Conservation (phyloP, 2,329 filamentous ascomycete species). For the Allantophomopsis cytisporea region DNA sequence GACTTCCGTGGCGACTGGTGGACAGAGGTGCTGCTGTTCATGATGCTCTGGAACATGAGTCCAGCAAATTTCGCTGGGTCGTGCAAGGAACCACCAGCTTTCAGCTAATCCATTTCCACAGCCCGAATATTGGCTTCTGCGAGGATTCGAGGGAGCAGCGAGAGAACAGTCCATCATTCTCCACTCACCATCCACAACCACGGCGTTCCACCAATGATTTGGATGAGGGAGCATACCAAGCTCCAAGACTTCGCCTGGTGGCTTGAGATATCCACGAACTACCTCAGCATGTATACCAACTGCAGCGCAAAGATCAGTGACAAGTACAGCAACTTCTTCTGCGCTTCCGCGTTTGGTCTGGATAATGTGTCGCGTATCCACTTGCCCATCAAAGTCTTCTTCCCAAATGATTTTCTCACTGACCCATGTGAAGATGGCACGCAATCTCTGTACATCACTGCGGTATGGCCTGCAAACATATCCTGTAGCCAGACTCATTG, state of each 20-base stretch:
- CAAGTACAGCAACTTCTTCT: conserved; percentile 78
- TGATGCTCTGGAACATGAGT: conserved; percentile 85
- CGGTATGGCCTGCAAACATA: conserved; percentile 91
- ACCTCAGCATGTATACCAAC: conserved; percentile 81
- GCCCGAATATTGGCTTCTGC: conserved; percentile 63
- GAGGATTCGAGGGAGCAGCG: conserved; percentile 81
- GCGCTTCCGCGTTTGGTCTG: conserved; percentile 73
- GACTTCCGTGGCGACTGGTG: conserved; percentile 73
- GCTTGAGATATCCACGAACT: conserved; percentile 81
- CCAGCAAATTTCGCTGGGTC: conserved; percentile 84
- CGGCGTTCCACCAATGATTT: conserved; percentile 97
- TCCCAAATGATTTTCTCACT: conserved; percentile 94
- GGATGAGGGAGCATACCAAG: conserved; percentile 69
- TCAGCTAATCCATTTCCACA: conserved; percentile 60
- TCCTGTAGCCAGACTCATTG: conserved; percentile 71
- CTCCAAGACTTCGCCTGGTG: conserved; percentile 72
- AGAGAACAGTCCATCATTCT: conserved; percentile 90
- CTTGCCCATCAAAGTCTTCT: conserved; percentile 75
- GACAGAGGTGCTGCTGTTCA: conserved; percentile 85
- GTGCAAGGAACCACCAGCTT: conserved; percentile 83
- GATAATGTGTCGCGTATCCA: conserved; percentile 75
- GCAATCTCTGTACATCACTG: conserved; percentile 81
- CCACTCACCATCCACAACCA: conserved; percentile 90
- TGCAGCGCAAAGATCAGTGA: conserved; percentile 85
- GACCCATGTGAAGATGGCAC: conserved; percentile 96